Evolutionary conservation across 148 eudicot species (phyloP).

Genomic region (Limonium bicolor): DNA sequence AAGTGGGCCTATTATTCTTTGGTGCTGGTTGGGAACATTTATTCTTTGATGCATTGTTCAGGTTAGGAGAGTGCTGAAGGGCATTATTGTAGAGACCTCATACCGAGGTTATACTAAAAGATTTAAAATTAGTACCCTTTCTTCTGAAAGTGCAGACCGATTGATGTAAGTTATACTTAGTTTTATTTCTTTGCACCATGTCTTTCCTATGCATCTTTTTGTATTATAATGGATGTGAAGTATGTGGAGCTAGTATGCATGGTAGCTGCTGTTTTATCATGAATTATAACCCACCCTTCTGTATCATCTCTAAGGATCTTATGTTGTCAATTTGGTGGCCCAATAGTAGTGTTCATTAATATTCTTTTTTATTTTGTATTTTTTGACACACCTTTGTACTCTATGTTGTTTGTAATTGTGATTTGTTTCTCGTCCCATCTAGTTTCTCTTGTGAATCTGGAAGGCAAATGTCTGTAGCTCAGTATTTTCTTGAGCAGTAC

Average conservation of each 20-base stretch:
- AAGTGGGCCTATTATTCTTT: background rate
- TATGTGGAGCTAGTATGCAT: background rate
- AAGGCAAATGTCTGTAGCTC: constrained; percentile 23
- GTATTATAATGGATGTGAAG: background rate
- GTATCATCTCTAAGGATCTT: too few species aligned
- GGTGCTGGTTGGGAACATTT: background rate
- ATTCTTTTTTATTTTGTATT: background rate
- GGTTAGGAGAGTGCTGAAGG: constrained; percentile 52
- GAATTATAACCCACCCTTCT: too few species aligned
- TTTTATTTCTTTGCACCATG: background rate
- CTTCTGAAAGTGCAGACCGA: constrained; percentile 23
- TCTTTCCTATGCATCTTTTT: background rate
- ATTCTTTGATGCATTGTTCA: constrained; percentile 4
- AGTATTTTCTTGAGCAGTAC: constrained; percentile 41
- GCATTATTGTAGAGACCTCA: constrained; percentile 27
- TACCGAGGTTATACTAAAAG: constrained; percentile 19
- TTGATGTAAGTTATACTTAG: constrained; percentile 25
- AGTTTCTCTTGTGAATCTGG: constrained; percentile 4
- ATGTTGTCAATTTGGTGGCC: too few species aligned
- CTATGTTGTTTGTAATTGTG: background rate
- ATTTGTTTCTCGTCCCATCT: background rate
- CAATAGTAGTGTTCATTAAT: background rate
- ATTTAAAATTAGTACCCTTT: constrained; percentile 33
- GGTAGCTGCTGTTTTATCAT: background rate
- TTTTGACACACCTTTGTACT: background rate